Conservation (phyloP, 2,329 filamentous ascomycete genomes). For the Cryphonectria radicalis region DNA sequence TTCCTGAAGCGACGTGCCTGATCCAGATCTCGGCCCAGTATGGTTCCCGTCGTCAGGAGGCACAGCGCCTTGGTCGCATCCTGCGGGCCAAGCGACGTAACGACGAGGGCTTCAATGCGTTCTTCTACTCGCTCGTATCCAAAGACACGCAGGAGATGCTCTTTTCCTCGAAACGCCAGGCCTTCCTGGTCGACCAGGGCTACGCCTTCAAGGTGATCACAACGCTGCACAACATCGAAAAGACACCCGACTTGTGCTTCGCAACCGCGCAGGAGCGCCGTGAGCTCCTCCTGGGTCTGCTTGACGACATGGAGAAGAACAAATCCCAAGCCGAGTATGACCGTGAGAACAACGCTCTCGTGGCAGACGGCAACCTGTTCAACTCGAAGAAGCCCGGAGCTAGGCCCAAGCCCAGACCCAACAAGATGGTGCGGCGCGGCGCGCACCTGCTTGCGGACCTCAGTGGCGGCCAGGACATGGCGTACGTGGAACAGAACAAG, state of each 20-base stretch:
- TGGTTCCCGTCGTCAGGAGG: conserved; percentile 94
- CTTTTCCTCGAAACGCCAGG: conserved; percentile 94
- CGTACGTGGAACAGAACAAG: conserved; percentile 86
- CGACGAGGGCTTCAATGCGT: conserved; percentile 98
- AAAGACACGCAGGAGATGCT: conserved; percentile 99
- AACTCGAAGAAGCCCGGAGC: conserved; percentile 39
- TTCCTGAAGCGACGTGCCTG: conserved; percentile 93
- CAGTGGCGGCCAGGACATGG: conserved; percentile 94
- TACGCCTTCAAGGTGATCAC: conserved; percentile 99
- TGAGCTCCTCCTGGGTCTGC: conserved; percentile 85
- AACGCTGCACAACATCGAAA: conserved; percentile 87
- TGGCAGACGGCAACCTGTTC: conserved; percentile 45
- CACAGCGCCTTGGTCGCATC: conserved; percentile 90
- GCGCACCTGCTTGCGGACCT: conserved; percentile 85
- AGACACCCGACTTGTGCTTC: conserved; percentile 80
- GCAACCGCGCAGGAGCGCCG: conserved; percentile 77
- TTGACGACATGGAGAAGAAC: conserved; percentile 77
- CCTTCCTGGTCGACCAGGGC: conserved; percentile 95
- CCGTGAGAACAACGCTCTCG: conserved; percentile 35
- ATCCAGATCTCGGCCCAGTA: conserved; percentile 99
- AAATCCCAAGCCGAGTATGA: conserved; percentile 34
- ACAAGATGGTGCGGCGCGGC: conserved; percentile 71
- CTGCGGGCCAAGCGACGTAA: conserved; percentile 93
- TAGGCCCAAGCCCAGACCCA: conserved; percentile 39
- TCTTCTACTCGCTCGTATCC: conserved; percentile 96